Evolutionary conservation across 1,284 basidiomycete genomes (phyloP), one percentile per base, ranked within the genome.

Genomic region (Afroboletus lepidellus): DNA sequence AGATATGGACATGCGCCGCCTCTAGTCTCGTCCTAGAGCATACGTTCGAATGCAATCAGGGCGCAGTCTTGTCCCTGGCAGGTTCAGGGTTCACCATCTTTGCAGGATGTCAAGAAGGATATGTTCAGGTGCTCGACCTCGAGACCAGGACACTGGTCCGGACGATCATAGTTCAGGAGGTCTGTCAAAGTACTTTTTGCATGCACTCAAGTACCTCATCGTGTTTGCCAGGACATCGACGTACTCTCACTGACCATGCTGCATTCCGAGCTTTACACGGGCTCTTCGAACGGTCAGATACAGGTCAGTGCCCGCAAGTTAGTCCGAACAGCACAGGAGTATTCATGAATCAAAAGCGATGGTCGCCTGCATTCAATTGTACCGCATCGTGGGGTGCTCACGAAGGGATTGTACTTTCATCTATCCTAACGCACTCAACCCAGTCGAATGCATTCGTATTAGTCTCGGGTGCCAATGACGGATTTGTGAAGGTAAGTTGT

Each of bases 61-160:
- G 84, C 13, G 89, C 84, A 0, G 85, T 97, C 3, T 77, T 96
- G n/a, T 83, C 92, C 0, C 77, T 98, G 16, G 83, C 84, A 1
- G 83, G 83, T 0, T 78, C 81, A 38, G 85, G 87, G 32, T 90
- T 89, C 33, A 92, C 92, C 0, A 78, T 98, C 16, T 97, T 90
- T 61, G 94, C 92, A 0, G 96, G 94, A 0, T 88, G 94, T 60
- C 96, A 99, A 70, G 93, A 92, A 58, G 96, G 96, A 2, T 86
- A 90, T 58, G 91, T 98, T 60, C 90, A 90, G 58, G 87, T 98
- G 7, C 87, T 92, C 75, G 95, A 98, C 67, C 74, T 97, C 11
- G 94, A 95, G 66, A 96, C 93, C 0, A 85, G 84, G 54, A 90
- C 92, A 0, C 74, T 91, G 33, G 85, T 98, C 13, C 78, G 96